phyloP scores from a whole-genome alignment of 2,329 filamentous ascomycete species.

The Pestalotiopsis sp. region DNA sequence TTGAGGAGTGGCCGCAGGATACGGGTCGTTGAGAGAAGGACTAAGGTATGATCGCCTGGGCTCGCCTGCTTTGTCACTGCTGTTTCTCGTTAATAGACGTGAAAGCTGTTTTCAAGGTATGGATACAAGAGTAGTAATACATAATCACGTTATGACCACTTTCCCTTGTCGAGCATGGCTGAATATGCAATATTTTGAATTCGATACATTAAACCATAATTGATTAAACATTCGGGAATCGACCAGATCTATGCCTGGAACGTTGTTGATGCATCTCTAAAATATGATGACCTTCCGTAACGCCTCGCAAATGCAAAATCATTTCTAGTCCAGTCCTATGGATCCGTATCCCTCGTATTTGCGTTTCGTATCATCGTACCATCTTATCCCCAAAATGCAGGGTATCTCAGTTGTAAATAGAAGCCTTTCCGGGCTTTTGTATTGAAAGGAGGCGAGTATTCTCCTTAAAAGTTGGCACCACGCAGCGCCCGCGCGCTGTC shows the following conservation, averaged over 20 bases:
- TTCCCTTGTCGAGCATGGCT: not conserved
- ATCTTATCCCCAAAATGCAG: not conserved
- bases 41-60: not conserved
- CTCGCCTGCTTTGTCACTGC: too few species aligned
- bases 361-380: not conserved
- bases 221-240: not conserved
- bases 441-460: not conserved
- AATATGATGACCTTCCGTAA: not conserved
- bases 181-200: not conserved
- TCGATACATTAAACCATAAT: not conserved
- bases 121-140: not conserved
- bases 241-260: not conserved
- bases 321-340: not conserved
- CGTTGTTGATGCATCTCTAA: not conserved
- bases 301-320: not conserved
- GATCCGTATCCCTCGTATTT: not conserved
- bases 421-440: not conserved
- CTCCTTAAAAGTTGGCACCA: slow-evolving; percentile 16
- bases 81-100: too few species aligned
- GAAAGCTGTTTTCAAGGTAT: too few species aligned
- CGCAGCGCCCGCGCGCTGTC: slow-evolving; percentile 28
- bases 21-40: not conserved
- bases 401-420: not conserved
- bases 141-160: not conserved
- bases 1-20: slow-evolving; percentile 35